phyloP scores from a whole-genome alignment of 441 rosid species.

The Rhodomyrtus psidioides region DNA sequence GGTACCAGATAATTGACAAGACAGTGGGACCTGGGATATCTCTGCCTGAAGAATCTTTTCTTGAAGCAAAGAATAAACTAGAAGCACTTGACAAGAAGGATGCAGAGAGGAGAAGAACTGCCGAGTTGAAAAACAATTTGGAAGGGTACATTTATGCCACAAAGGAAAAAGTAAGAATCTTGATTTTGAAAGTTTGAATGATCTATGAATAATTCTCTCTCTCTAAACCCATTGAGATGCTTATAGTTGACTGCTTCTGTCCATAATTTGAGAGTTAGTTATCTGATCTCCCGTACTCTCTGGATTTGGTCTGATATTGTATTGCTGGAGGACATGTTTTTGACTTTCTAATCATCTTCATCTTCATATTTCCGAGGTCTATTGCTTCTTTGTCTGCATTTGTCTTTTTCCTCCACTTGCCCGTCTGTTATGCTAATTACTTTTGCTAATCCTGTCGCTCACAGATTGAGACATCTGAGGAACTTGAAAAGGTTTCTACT shows the following conservation, averaged over 20 bases:
- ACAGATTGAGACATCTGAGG: constrained; percentile 81
- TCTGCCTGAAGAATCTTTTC: constrained; percentile 49
- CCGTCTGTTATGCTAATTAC: not conserved
- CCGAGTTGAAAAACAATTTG: constrained; percentile 85
- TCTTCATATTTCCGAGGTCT: not conserved
- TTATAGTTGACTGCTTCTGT: not conserved
- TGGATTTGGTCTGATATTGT: not conserved
- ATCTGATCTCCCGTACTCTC: not conserved
- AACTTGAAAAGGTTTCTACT: constrained; percentile 60
- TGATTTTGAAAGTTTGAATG: not conserved
- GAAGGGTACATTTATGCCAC: constrained; percentile 93
- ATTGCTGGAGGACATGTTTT: not conserved
- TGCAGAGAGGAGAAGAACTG: constrained; percentile 82
- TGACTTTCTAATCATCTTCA: not conserved
- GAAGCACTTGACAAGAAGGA: constrained; percentile 85
- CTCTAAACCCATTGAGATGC: not conserved
- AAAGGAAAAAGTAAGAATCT: constrained; percentile 76
- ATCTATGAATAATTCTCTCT: not conserved
- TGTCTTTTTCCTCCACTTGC: not conserved
- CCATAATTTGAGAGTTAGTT: not conserved
- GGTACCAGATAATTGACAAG: constrained; percentile 67
- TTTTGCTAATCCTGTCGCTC: not conserved
- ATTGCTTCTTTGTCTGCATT: not conserved
- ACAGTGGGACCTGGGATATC: constrained; percentile 75
- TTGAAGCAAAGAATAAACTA: constrained; percentile 63